Evolutionary conservation across 345 rosid species (phyloP).

Genomic region (Camelina sativa): DNA sequence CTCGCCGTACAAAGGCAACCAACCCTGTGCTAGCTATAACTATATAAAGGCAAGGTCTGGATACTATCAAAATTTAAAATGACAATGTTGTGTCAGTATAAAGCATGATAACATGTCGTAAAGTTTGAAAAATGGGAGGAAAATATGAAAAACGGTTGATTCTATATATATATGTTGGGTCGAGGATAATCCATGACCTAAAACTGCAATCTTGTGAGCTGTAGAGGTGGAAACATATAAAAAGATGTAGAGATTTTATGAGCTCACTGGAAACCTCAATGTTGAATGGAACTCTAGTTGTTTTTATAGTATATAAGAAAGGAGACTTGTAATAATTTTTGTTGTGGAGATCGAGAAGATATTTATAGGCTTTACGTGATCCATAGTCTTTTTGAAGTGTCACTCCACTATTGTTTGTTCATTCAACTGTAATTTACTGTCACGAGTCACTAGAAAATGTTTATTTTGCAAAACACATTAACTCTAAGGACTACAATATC

Average conservation of each 20-base stretch:
- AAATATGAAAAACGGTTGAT: background rate
- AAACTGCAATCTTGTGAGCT: constrained; percentile 4
- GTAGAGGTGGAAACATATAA: background rate
- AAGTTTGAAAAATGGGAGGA: background rate
- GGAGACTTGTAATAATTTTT: background rate
- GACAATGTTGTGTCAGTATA: background rate
- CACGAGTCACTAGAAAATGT: background rate
- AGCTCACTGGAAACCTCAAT: background rate
- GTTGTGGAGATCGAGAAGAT: background rate
- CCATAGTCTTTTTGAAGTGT: background rate
- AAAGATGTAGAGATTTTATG: background rate
- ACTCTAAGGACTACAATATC: background rate
- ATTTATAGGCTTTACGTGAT: background rate
- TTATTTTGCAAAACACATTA: background rate
- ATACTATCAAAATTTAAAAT: background rate
- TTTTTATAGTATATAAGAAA: background rate
- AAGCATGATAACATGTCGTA: background rate
- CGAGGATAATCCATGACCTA: background rate
- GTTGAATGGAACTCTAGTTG: background rate
- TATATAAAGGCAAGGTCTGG: too few relatives aligned
- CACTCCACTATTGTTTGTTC: background rate
- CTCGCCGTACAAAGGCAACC: too few relatives aligned
- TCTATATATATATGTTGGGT: too few relatives aligned
- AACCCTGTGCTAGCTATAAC: too few relatives aligned
- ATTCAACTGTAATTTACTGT: background rate